phyloP scores from a whole-genome alignment of 805 yeast genomes.

The Zygotorulaspora danielsina region DNA sequence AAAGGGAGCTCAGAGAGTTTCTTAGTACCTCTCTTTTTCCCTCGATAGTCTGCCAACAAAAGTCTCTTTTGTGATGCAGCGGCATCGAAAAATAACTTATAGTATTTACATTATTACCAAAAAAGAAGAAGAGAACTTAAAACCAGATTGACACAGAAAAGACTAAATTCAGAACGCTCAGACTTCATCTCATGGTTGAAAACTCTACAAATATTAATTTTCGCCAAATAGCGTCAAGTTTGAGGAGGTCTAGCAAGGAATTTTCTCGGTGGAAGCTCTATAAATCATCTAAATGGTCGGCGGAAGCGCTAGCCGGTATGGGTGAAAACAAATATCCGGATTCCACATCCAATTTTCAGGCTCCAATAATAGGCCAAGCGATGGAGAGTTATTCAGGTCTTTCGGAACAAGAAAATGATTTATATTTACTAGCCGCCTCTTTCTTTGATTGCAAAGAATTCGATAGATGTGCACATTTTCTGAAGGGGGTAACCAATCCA shows the following conservation, averaged over 20 bases:
- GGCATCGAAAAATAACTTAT: not conserved
- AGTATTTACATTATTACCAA: not conserved
- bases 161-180: not conserved
- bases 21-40: too few species aligned
- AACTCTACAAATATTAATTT: not conserved
- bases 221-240: conserved; percentile 11
- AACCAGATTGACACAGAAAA: not conserved
- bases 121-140: too few species aligned
- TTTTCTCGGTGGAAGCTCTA: conserved; percentile 56
- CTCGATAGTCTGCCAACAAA: too few species aligned
- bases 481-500: conserved; percentile 50
- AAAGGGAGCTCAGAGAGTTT: too few species aligned
- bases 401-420: conserved; percentile 39
- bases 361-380: not conserved
- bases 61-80: not conserved
- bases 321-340: conserved; percentile 23
- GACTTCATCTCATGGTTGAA: not conserved
- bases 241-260: conserved; percentile 41
- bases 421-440: conserved; percentile 58
- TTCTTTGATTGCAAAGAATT: conserved; percentile 83
- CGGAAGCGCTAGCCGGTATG: conserved; percentile 73
- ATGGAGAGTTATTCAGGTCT: conserved; percentile 14
- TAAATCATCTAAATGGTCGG: conserved; percentile 77
- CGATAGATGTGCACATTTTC: conserved; percentile 62
- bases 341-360: conserved; percentile 14